These are phyloP conservation scores for Multifurca ochricompacta DNA, from an alignment of 768 basidiomycete species.

Conservation along the genomic window DNA sequence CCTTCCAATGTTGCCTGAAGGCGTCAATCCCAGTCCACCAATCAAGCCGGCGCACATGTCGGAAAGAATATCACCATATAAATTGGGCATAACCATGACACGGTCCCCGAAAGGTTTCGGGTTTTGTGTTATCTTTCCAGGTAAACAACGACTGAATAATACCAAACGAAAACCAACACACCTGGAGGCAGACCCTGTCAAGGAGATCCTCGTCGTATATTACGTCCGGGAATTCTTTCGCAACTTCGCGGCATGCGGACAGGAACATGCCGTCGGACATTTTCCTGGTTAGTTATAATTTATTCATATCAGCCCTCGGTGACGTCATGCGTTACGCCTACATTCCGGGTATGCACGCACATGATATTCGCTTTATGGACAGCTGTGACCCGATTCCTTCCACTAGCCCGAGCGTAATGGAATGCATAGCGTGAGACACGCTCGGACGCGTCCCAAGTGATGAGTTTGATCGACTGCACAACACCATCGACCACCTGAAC, in stretches of 20 bases:
- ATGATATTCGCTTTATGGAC: constrained; percentile 99
- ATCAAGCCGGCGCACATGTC: constrained; percentile 99
- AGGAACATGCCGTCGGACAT: constrained; percentile 99
- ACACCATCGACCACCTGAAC: constrained; percentile 90
- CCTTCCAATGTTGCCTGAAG: constrained; percentile 95
- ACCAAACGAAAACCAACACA: constrained; percentile 28
- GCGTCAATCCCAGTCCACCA: constrained; percentile 94
- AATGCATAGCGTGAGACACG: constrained; percentile 98
- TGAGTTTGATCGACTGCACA: constrained; percentile 98
- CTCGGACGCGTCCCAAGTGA: constrained; percentile 98
- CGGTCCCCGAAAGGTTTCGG: constrained; percentile 89
- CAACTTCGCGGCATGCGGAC: constrained; percentile 91
- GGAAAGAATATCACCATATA: constrained; percentile 92
- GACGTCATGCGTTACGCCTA: constrained; percentile 4
- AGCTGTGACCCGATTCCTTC: constrained; percentile 88
- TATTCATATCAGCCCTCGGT: not conserved
- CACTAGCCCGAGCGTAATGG: constrained; percentile 87
- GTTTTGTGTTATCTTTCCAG: constrained; percentile 74
- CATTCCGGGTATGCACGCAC: constrained; percentile 40
- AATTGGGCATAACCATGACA: constrained; percentile 99
- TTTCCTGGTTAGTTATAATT: constrained; percentile 84
- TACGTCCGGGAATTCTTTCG: constrained; percentile 91
- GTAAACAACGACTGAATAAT: not conserved
- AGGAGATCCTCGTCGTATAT: constrained; percentile 95
- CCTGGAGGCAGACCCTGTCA: constrained; percentile 92